A percentile compares a stretch with the other conserved stretches of the same genome.
phyloP scores from a whole-genome alignment of 2,329 filamentous ascomycete species.

The Venturia effusa region DNA sequence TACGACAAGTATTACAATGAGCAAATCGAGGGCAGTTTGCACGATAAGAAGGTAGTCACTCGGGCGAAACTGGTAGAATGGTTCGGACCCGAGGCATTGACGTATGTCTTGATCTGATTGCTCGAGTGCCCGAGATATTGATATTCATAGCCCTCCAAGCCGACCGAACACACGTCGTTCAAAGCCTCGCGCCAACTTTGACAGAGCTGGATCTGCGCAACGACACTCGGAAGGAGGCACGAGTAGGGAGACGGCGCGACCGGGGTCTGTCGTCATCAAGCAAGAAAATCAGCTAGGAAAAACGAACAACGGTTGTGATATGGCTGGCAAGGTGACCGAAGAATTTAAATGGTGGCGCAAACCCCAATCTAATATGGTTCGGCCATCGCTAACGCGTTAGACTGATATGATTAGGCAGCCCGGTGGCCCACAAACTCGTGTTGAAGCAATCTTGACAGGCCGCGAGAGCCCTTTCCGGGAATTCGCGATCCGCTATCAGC shows the following conservation, averaged over 20 bases:
- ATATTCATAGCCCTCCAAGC: not conserved
- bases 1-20: conserved; percentile 8
- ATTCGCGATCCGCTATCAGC: not conserved
- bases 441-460: not conserved
- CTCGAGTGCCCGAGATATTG: not conserved
- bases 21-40: not conserved
- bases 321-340: not conserved
- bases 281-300: not conserved
- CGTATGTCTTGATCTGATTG: not conserved
- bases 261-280: not conserved
- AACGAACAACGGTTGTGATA: not conserved
- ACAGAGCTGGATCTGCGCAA: not conserved
- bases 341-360: not conserved
- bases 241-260: not conserved
- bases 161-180: not conserved
- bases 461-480: not conserved
- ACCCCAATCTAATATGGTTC: not conserved
- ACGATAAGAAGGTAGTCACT: conserved; percentile 3
- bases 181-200: not conserved
- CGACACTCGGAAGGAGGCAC: not conserved
- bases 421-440: not conserved
- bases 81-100: not conserved
- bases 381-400: not conserved
- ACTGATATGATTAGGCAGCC: not conserved
- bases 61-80: not conserved